Percentiles rank a stretch among this genome's conserved stretches.
phyloP scores from a whole-genome alignment of 225 moss, liverwort and hornwort genomes.

The Polytrichum commune region DNA sequence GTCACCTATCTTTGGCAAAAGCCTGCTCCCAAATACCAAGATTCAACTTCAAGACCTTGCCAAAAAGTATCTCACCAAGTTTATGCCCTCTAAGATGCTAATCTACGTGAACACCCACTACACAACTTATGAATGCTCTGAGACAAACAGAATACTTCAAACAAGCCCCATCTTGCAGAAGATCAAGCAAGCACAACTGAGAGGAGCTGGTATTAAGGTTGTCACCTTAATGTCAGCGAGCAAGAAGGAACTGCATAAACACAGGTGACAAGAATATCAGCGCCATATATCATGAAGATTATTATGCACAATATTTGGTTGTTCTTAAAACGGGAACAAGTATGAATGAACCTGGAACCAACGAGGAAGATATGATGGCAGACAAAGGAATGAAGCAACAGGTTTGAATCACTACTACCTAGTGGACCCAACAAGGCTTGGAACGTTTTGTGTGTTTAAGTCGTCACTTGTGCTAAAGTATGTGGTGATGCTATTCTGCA shows the following conservation, averaged over 20 bases:
- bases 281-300: not conserved
- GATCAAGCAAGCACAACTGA: not conserved
- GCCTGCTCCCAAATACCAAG: no score
- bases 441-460: slow-evolving; percentile 17
- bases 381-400: no score
- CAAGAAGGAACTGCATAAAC: slow-evolving; percentile 76
- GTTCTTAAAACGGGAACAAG: not conserved
- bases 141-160: no score
- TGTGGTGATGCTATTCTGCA: slow-evolving; percentile 43
- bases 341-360: not conserved
- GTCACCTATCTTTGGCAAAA: no score
- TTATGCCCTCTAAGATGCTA: no score
- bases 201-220: not conserved
- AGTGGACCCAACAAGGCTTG: slow-evolving; percentile 53
- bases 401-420: slow-evolving; percentile 44
- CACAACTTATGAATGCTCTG: no score
- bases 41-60: no score
- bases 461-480: slow-evolving; percentile 56
- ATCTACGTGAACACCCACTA: no score
- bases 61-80: no score
- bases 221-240: slow-evolving; percentile 90
- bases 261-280: slow-evolving; percentile 11
- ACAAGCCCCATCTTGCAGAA: no score
- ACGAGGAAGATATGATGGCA: no score
- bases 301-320: not conserved